Conservation (phyloP, 2,329 filamentous ascomycete genomes). For the Ophiosphaerella herpotricha region DNA sequence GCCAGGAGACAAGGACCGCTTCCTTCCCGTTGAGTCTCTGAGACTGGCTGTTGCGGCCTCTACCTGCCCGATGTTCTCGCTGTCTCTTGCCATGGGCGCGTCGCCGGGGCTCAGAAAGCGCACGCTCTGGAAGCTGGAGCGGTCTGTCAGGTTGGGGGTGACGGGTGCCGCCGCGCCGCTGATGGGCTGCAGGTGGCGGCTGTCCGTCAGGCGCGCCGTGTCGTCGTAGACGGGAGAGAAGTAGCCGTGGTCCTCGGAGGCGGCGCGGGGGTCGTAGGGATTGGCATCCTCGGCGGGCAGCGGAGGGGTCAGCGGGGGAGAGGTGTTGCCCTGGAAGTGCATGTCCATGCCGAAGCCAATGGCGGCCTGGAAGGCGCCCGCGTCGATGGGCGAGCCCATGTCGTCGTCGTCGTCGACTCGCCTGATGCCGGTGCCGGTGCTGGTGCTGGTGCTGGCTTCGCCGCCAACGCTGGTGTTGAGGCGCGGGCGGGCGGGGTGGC, state of each 20-base stretch:
- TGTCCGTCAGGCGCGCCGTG: constrained; percentile 64
- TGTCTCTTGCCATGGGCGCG: constrained; percentile 54
- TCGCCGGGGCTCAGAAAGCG: constrained; percentile 55
- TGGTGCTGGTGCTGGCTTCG: constrained; percentile 21
- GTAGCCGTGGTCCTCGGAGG: constrained; percentile 61
- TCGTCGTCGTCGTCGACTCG: constrained; percentile 44
- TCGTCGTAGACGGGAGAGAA: constrained; percentile 61
- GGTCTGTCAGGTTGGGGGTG: constrained; percentile 48
- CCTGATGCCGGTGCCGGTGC: constrained; percentile 24
- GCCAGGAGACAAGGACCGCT: constrained; percentile 53
- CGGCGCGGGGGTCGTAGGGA: constrained; percentile 42
- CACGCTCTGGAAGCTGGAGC: constrained; percentile 59
- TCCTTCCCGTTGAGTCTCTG: constrained; percentile 50
- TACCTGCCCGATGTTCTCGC: constrained; percentile 64
- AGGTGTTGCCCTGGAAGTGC: constrained; percentile 49
- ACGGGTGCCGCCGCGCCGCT: constrained; percentile 53
- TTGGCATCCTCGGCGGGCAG: constrained; percentile 26
- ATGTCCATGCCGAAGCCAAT: constrained; percentile 55
- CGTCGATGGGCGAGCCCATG: constrained; percentile 49
- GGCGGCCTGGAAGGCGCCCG: constrained; percentile 54
- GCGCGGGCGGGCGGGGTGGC: constrained; percentile 34
- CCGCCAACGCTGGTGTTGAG: constrained; percentile 43
- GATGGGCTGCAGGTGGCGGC: constrained; percentile 61
- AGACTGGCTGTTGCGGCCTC: constrained; percentile 55
- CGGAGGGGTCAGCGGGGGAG: constrained; percentile 33